phyloP scores from a whole-genome alignment of 2,329 filamentous ascomycete genomes.

The Penicillium capsulatum region DNA sequence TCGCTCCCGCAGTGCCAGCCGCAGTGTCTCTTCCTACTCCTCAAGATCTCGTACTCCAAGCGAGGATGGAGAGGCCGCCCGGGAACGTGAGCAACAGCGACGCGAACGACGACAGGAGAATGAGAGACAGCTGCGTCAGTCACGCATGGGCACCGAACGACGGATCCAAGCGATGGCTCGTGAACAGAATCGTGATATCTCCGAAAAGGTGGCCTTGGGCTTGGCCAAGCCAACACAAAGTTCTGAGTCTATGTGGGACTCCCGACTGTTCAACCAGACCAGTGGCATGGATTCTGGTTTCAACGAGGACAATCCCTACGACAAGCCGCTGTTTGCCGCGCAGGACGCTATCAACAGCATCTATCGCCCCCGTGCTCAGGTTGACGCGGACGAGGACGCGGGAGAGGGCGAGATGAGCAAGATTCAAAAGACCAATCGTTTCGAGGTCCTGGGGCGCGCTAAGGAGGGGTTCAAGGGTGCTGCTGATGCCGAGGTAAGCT shows the following conservation, averaged over 20 bases:
- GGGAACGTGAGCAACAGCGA: conserved; percentile 72
- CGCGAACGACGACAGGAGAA: conserved; percentile 75
- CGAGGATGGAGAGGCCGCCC: conserved; percentile 65
- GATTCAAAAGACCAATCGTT: conserved; percentile 79
- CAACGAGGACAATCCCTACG: conserved; percentile 96
- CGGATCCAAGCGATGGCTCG: conserved; percentile 88
- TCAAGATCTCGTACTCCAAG: conserved; percentile 47
- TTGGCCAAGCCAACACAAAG: conserved; percentile 91
- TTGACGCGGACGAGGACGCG: conserved; percentile 72
- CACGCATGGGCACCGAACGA: conserved; percentile 90
- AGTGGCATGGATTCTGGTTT: conserved; percentile 87
- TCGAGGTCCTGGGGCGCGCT: conserved; percentile 80
- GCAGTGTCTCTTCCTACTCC: conserved; percentile 43
- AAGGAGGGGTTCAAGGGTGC: conserved; percentile 85
- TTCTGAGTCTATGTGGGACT: conserved; percentile 95
- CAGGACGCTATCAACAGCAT: conserved; percentile 94
- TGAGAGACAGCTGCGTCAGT: conserved; percentile 85
- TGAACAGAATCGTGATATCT: conserved; percentile 94
- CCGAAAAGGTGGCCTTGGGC: conserved; percentile 91
- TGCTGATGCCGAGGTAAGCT: conserved; percentile 66
- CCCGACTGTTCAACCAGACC: conserved; percentile 86
- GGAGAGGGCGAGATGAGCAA: conserved; percentile 79
- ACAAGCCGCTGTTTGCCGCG: conserved; percentile 93
- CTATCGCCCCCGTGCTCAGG: conserved; percentile 72
- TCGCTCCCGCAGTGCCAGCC: conserved; percentile 44